phyloP scores from a whole-genome alignment of 1,284 basidiomycete species.

The Takashimella tepidaria region DNA sequence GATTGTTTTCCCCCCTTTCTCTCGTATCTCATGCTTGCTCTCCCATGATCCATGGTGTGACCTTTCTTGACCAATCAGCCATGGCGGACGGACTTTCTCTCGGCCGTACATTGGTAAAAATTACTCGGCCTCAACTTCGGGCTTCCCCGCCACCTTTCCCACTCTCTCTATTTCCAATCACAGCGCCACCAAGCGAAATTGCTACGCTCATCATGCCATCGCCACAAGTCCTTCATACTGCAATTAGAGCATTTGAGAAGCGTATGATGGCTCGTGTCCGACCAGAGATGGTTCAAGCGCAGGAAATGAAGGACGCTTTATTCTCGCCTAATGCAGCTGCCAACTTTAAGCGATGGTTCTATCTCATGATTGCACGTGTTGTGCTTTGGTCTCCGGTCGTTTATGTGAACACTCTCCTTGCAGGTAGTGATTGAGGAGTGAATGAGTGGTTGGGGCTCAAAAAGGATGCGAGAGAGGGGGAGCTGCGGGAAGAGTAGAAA shows the following conservation, averaged over 20 bases:
- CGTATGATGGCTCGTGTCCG: constrained; percentile 20
- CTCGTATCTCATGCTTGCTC: background rate
- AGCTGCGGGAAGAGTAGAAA: background rate
- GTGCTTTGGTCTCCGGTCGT: background rate
- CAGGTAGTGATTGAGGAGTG: background rate
- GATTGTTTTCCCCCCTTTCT: background rate
- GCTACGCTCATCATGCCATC: background rate
- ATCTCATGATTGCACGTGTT: background rate
- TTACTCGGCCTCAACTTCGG: constrained; percentile 3
- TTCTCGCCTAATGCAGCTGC: constrained; percentile 6
- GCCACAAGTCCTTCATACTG: constrained; percentile 8
- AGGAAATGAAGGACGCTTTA: constrained; percentile 4
- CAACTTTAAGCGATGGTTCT: background rate
- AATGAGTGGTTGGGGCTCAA: too few relatives aligned
- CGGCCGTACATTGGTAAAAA: constrained; percentile 27
- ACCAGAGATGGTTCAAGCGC: constrained; percentile 11
- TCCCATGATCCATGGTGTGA: background rate
- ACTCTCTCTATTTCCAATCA: constrained; percentile 13
- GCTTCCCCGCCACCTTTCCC: constrained; percentile 16
- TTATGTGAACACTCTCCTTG: background rate
- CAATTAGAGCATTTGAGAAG: constrained; percentile 19
- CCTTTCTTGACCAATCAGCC: constrained; percentile 7
- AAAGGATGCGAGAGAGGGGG: background rate
- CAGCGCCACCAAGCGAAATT: background rate
- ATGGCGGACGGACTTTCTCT: constrained; percentile 34